Conservation (phyloP, 2,329 filamentous ascomycete genomes). For the Knufia petricola region DNA sequence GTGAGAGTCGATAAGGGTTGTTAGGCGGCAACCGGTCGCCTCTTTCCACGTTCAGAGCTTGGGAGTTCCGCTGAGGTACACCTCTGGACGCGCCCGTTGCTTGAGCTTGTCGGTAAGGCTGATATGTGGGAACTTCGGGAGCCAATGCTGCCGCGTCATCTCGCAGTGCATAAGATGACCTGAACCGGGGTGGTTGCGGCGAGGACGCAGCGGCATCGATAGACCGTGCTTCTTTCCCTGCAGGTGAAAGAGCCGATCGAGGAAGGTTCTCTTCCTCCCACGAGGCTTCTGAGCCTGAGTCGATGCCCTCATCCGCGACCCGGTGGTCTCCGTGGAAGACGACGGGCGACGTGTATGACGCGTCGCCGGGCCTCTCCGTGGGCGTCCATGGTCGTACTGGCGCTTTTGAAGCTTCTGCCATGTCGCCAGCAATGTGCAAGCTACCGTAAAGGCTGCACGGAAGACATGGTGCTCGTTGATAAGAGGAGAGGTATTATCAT, state of each 20-base stretch:
- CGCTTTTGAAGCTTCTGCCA: not conserved
- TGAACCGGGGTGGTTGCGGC: not conserved
- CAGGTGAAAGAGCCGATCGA: not conserved
- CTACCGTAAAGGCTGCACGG: not conserved
- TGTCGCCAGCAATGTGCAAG: not conserved
- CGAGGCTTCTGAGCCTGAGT: slow-evolving; percentile 5
- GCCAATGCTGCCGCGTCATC: slow-evolving; percentile 2
- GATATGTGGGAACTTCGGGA: slow-evolving; percentile 1
- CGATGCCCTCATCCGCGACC: not conserved
- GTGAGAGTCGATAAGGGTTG: not conserved
- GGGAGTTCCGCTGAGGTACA: not conserved
- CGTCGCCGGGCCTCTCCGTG: slow-evolving; percentile 7
- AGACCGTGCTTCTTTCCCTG: not conserved
- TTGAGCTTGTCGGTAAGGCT: not conserved
- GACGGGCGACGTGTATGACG: slow-evolving; percentile 2
- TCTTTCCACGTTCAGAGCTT: not conserved
- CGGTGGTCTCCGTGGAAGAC: slow-evolving; percentile 8
- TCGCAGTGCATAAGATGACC: not conserved
- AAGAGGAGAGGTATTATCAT: not conserved
- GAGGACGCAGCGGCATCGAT: not conserved
- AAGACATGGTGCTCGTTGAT: not conserved
- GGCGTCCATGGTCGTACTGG: slow-evolving; percentile 7
- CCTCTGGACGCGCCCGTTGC: not conserved
- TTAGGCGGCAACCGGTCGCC: not conserved
- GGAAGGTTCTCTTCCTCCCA: not conserved